Conservation (phyloP, 169 alveolate species). For the Babesia bovis region DNA sequence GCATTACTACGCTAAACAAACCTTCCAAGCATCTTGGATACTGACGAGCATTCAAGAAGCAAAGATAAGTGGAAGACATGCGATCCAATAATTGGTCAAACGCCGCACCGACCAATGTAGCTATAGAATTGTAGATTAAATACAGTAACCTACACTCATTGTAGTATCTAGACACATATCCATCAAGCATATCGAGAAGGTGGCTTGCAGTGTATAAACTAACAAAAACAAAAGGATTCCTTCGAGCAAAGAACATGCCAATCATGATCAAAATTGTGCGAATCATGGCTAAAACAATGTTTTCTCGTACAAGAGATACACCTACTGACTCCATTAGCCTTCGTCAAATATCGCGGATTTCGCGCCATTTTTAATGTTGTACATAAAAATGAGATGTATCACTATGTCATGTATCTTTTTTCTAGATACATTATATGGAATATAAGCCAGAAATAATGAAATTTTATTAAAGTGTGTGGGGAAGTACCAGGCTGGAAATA, state of each 20-base stretch:
- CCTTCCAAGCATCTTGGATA: conserved; percentile 50
- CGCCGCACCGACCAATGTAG: conserved; percentile 57
- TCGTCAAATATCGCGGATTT: conserved; percentile 10
- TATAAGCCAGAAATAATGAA: too few relatives aligned
- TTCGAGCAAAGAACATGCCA: conserved; percentile 4
- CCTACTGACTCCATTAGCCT: conserved; percentile 49
- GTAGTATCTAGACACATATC: conserved; percentile 53
- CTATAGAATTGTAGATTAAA: background rate
- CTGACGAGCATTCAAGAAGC: conserved; percentile 31
- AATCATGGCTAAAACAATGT: conserved; percentile 27
- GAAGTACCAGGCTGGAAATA: background rate
- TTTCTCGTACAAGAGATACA: background rate
- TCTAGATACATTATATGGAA: too few relatives aligned
- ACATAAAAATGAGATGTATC: too few relatives aligned
- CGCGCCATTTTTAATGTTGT: background rate
- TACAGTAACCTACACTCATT: conserved; percentile 39
- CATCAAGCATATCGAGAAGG: conserved; percentile 57
- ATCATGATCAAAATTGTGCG: conserved; percentile 28
- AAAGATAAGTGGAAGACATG: conserved; percentile 48
- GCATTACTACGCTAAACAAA: conserved; percentile 11
- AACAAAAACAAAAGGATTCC: conserved; percentile 23
- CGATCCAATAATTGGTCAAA: conserved; percentile 59
- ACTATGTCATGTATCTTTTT: too few relatives aligned
- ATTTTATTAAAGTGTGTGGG: background rate
- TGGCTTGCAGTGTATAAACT: conserved; percentile 32